Conservation (phyloP, 345 rosid species). For the Eucalyptus regnans region DNA sequence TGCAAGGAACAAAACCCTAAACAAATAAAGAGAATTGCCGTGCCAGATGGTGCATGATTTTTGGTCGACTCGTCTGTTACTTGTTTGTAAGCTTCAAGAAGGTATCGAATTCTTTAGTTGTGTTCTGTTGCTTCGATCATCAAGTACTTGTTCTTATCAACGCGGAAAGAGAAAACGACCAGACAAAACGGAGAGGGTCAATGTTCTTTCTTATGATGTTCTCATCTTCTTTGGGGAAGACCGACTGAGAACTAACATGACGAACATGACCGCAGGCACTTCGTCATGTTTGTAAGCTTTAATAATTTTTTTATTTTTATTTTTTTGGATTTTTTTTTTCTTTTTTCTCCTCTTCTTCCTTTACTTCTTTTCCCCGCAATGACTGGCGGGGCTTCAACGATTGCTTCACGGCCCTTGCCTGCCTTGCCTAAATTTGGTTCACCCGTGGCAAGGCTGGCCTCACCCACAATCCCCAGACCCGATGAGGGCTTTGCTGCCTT, state of each 20-base stretch:
- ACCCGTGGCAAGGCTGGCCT: no score
- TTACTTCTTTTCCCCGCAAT: no score
- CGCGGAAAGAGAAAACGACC: not conserved
- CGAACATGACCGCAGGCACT: not conserved
- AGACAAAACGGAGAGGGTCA: not conserved
- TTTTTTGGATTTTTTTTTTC: no score
- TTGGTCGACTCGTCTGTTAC: not conserved
- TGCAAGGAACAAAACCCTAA: not conserved
- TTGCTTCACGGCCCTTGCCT: no score
- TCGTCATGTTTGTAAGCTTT: not conserved
- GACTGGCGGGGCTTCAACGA: no score
- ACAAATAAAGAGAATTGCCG: not conserved
- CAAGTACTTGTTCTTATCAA: not conserved
- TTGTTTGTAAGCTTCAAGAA: not conserved
- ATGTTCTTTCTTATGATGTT: not conserved
- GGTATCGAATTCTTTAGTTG: not conserved
- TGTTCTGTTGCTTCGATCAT: not conserved
- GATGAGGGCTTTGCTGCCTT: accelerated
- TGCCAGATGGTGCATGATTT: not conserved
- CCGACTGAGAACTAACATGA: not conserved
- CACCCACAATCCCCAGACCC: no score
- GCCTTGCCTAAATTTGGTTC: no score
- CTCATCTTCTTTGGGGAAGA: not conserved
- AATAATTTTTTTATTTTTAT: no score
- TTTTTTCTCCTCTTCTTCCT: no score